Conservation (phyloP, 345 rosid species). For the thale cress (Arabidopsis thaliana) region DNA sequence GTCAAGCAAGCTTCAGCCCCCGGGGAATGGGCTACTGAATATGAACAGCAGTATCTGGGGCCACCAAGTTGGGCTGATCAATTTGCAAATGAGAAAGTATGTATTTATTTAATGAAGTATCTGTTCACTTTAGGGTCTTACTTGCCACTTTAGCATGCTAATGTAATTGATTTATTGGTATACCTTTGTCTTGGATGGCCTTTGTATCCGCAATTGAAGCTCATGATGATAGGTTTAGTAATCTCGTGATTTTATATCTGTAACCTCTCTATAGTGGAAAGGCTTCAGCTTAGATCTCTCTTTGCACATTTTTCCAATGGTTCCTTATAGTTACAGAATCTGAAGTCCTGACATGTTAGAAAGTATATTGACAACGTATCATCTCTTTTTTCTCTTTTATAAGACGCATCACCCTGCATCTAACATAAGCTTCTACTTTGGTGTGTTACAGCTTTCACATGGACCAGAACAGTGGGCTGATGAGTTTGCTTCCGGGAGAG, state of each 20-base stretch:
- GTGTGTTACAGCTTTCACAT: conserved; percentile 52
- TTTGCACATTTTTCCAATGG: conserved; percentile 9
- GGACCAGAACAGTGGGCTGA: conserved; percentile 85
- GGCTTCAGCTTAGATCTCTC: conserved; percentile 18
- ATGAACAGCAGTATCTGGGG: conserved; percentile 71
- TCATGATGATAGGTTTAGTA: conserved; percentile 18
- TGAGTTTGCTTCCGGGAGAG: conserved; percentile 75
- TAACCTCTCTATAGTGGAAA: not conserved
- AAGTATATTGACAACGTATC: conserved; percentile 9
- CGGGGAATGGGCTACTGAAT: conserved; percentile 92
- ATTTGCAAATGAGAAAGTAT: conserved; percentile 62
- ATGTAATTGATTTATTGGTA: conserved; percentile 4
- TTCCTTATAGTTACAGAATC: conserved; percentile 19
- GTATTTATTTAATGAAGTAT: conserved; percentile 39
- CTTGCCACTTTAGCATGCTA: conserved; percentile 20
- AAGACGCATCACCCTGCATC: conserved; percentile 33
- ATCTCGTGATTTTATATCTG: conserved; percentile 4
- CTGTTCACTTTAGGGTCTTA: conserved; percentile 19
- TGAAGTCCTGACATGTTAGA: conserved; percentile 23
- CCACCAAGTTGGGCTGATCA: conserved; percentile 94
- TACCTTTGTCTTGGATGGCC: not conserved
- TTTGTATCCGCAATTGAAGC: conserved; percentile 3
- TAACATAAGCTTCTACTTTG: conserved; percentile 30
- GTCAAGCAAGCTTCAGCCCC: conserved; percentile 71
- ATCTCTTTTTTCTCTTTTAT: conserved; percentile 1